These are phyloP conservation scores for Cucumis cinereus DNA, from an alignment of 306 rosid species.

Conservation along the genomic window DNA sequence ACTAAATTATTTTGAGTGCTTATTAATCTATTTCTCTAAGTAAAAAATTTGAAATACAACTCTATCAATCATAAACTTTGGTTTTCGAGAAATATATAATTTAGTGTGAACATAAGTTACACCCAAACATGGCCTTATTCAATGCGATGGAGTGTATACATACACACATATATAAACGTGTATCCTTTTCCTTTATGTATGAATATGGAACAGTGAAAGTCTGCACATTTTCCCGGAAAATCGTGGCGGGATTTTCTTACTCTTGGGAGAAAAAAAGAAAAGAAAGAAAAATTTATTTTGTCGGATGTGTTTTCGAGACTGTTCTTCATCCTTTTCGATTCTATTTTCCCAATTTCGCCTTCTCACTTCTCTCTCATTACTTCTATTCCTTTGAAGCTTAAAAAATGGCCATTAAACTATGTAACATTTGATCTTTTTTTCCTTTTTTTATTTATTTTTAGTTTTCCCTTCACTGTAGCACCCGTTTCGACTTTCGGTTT, in stretches of 20 bases:
- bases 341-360: neutral
- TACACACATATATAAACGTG: neutral
- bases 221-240: constrained; percentile 25
- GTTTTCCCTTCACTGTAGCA: neutral
- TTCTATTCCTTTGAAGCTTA: neutral
- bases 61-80: too few relatives aligned
- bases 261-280: constrained; percentile 23
- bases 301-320: neutral
- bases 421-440: neutral
- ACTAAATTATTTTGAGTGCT: too few relatives aligned
- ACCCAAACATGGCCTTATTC: too few relatives aligned
- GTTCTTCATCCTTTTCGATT: neutral
- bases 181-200: neutral
- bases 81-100: too few relatives aligned
- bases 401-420: neutral
- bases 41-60: too few relatives aligned
- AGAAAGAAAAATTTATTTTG: neutral
- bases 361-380: neutral
- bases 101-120: too few relatives aligned
- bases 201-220: constrained; percentile 7
- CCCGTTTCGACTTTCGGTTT: neutral
- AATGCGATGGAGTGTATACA: too few relatives aligned
- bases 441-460: neutral
- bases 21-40: too few relatives aligned
- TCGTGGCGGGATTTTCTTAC: constrained; percentile 24